Base-by-base conservation (phyloP, 139 green algal genomes). In the Chlorella ohadii region DNA sequence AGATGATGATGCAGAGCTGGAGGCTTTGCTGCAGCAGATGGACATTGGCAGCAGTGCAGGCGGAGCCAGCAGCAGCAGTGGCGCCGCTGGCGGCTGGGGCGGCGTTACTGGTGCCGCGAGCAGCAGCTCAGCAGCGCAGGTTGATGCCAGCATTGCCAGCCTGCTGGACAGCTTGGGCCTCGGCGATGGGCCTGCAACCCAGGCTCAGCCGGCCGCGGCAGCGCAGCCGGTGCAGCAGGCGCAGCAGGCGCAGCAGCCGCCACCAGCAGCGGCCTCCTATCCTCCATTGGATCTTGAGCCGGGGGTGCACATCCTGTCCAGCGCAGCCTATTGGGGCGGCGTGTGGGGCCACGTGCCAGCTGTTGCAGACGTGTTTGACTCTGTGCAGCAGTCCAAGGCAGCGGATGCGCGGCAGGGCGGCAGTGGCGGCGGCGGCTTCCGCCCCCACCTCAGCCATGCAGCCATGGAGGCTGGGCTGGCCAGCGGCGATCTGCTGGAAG, bases 401-500 rank as follows among this genome's bases (percentile, higher is more conserved):
- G 39, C 23, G n/a, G n/a, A 61, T 31, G 64, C 44, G 17, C 22
- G 38, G 33, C 59, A 73, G 61, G 76, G 61, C 65, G 39, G 61
- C 77, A 56, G 31, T 17, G 72, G 47, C 28, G 80, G 33, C 12
- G 80, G 19, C 23, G n/a, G 39, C 71, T 88, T 85, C 59, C 0
- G 22, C 4, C 65, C 87, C 9, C 87, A 91, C 78, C 73, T 88
- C 63, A 63, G 44, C 25, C 27, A 70, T 3, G 79, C 82, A 19
- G 85, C 81, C 9, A 16, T 90, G 38, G 87, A 91, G 72, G 83
- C 84, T 63, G 87, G 85, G 17, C 87, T 91, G 57, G 66, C 65
- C 20, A 31, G 47, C 0, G 85, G 89, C 27, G 7, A 51, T 1
- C 82, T 91, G 39, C 66, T 91, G 68, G 61, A 86, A 67, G 87